Evolutionary conservation across 2,329 filamentous ascomycete species (phyloP).

Genomic region (Pezicula carpinea): DNA sequence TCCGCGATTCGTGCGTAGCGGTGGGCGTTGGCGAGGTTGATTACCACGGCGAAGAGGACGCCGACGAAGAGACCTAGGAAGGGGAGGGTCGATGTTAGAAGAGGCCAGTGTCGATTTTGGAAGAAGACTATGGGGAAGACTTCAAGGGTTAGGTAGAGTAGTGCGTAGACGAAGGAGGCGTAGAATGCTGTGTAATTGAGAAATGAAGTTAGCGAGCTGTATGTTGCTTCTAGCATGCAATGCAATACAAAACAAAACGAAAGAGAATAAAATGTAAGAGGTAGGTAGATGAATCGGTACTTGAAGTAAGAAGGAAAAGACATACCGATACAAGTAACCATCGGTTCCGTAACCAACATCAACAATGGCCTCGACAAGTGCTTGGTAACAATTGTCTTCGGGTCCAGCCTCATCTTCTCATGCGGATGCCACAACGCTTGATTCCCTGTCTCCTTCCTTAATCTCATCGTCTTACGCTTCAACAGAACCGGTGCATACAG

Average conservation of each 20-base stretch:
- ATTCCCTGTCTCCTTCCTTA: conserved; percentile 29
- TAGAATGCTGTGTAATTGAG: conserved; percentile 54
- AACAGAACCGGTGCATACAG: conserved; percentile 43
- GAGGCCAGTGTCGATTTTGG: conserved; percentile 54
- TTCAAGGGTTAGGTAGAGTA: conserved; percentile 58
- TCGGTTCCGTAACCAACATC: conserved; percentile 53
- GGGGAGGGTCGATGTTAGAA: conserved; percentile 55
- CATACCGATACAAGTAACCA: conserved; percentile 54
- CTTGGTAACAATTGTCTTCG: conserved; percentile 24
- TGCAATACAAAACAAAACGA: no score
- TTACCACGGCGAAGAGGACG: conserved; percentile 45
- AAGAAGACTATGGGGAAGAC: conserved; percentile 62
- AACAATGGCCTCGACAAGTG: conserved; percentile 28
- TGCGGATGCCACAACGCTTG: conserved; percentile 18
- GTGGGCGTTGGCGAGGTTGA: conserved; percentile 32
- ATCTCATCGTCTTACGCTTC: conserved; percentile 22
- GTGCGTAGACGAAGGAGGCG: conserved; percentile 66
- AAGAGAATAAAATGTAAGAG: no score
- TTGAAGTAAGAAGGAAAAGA: conserved; percentile 40
- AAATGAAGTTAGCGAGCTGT: no score
- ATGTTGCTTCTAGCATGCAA: no score
- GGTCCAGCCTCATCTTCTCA: conserved; percentile 18
- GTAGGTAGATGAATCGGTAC: no score
- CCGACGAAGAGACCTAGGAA: conserved; percentile 46
- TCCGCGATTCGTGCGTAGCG: conserved; percentile 21